Conservation (phyloP, 208 protist species). For the Trypanosoma congolense region DNA sequence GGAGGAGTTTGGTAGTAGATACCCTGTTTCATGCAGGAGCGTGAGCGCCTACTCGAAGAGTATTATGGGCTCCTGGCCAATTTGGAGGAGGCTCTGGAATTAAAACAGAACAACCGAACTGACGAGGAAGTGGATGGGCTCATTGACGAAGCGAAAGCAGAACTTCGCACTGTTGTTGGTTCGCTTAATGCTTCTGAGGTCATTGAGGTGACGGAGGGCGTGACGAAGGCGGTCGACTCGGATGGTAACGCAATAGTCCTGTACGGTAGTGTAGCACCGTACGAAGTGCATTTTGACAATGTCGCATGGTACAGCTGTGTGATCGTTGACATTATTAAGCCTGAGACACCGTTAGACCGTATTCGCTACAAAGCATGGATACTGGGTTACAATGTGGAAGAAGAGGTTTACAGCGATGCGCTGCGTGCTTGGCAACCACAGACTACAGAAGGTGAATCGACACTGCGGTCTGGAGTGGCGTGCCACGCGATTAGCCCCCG, state of each 20-base stretch:
- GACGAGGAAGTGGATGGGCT: conserved; percentile 38
- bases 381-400: conserved; percentile 68
- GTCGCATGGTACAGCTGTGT: conserved; percentile 69
- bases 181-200: conserved; percentile 56
- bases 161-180: conserved; percentile 33
- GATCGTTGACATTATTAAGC: conserved; percentile 42
- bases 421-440: conserved; percentile 50
- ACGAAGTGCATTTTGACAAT: conserved; percentile 69
- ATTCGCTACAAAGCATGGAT: conserved; percentile 58
- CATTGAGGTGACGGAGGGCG: conserved; percentile 32
- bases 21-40: conserved; percentile 11
- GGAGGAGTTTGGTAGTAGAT: background rate
- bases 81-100: conserved; percentile 24
- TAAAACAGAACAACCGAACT: conserved; percentile 16
- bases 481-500: conserved; percentile 67
- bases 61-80: conserved; percentile 32
- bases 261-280: conserved; percentile 33
- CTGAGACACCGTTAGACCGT: conserved; percentile 39
- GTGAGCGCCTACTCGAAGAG: conserved; percentile 24
- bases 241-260: conserved; percentile 9
- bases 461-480: conserved; percentile 37
- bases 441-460: conserved; percentile 15
- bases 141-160: conserved; percentile 41
- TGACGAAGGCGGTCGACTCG: conserved; percentile 19
- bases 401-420: conserved; percentile 49